Percentiles rank a stretch among this genome's conserved stretches.
Conservation (phyloP, 192 early-diverging fungal species). For the Coemansia sp. region DNA sequence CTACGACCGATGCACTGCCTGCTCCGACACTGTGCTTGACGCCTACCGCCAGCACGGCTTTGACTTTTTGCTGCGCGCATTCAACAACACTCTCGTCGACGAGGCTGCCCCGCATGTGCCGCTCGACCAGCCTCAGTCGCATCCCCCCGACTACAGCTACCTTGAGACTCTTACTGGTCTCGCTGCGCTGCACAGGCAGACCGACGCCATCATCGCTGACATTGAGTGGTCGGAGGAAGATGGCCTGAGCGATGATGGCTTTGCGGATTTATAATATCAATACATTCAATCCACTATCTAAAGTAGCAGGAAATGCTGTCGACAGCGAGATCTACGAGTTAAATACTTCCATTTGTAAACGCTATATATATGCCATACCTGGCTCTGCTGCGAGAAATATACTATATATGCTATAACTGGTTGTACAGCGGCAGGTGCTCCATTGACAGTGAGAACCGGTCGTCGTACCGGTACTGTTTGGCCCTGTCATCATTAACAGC, state of each 20-base stretch:
- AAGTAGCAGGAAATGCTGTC: no score
- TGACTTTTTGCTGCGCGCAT: slow-evolving; percentile 71
- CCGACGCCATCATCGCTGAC: slow-evolving; percentile 65
- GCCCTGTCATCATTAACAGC: no score
- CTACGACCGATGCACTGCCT: slow-evolving; percentile 90
- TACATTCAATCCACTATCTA: no score
- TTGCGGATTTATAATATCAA: slow-evolving; percentile 22
- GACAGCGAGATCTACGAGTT: no score
- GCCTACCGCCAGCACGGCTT: slow-evolving; percentile 66
- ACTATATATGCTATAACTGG: neutral
- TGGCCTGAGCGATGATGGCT: slow-evolving; percentile 36
- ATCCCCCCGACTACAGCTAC: slow-evolving; percentile 58
- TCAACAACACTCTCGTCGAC: slow-evolving; percentile 54
- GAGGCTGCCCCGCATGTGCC: slow-evolving; percentile 31
- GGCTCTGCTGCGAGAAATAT: no score
- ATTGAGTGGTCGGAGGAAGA: slow-evolving; percentile 75
- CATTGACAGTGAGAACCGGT: slow-evolving; percentile 29
- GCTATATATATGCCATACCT: no score
- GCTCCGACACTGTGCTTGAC: slow-evolving; percentile 61
- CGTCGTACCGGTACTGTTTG: slow-evolving; percentile 24
- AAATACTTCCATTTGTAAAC: no score
- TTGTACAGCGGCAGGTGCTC: slow-evolving; percentile 28
- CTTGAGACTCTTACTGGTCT: slow-evolving; percentile 88
- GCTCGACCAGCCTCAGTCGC: neutral
- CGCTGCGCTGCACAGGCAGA: slow-evolving; percentile 71